Conservation (phyloP, 2,329 filamentous ascomycete species). For the Hypomyces rosellus region DNA sequence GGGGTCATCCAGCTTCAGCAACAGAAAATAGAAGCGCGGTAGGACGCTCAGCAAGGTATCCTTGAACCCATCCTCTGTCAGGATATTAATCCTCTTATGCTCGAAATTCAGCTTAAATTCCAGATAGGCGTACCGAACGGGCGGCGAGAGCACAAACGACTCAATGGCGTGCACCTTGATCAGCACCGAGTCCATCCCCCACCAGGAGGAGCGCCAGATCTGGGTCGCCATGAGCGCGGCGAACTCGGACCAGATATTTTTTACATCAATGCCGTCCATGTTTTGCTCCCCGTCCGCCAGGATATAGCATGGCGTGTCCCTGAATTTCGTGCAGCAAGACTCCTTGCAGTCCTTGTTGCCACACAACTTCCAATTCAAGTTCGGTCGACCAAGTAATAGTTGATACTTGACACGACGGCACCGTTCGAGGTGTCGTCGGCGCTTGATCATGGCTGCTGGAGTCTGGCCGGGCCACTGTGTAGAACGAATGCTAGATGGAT, state of each 20-base stretch:
- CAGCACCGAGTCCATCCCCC: constrained; percentile 4
- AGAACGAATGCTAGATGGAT: too few species aligned
- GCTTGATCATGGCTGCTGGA: constrained; percentile 2
- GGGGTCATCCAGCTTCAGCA: neutral
- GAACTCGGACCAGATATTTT: constrained; percentile 17
- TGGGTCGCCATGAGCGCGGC: constrained; percentile 11
- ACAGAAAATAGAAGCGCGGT: neutral
- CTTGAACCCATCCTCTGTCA: constrained; percentile 2
- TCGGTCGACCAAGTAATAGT: constrained; percentile 16
- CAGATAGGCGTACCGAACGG: constrained; percentile 19
- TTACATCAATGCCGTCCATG: constrained; percentile 5
- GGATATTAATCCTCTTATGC: neutral
- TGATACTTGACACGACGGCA: constrained; percentile 12
- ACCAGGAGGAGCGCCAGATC: constrained; percentile 2
- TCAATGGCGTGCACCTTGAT: constrained; percentile 14
- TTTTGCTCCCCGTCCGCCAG: constrained; percentile 9
- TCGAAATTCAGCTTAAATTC: constrained; percentile 9
- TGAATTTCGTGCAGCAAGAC: constrained; percentile 10
- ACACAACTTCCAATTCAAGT: constrained; percentile 15
- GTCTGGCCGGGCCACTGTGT: too few species aligned
- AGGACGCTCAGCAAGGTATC: neutral
- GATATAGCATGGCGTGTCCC: constrained; percentile 6
- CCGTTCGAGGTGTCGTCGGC: constrained; percentile 13
- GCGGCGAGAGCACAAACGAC: constrained; percentile 21
- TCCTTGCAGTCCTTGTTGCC: constrained; percentile 12